These are phyloP conservation scores for Rhizopogon vesiculosus DNA, from an alignment of 768 basidiomycete species.

Conservation along the genomic window DNA sequence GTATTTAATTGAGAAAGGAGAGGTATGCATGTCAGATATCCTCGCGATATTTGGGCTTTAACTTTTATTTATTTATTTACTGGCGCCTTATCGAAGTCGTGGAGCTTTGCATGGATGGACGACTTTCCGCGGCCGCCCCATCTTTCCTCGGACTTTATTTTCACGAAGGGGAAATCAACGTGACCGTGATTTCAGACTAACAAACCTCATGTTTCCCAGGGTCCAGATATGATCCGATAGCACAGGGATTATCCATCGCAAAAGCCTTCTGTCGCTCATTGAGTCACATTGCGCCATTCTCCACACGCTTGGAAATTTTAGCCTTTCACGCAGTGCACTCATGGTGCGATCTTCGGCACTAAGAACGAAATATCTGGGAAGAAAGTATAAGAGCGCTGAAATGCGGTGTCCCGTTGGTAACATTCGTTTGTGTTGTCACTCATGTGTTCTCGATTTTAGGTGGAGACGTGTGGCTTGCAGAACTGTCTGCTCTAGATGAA, in stretches of 20 bases:
- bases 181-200: not conserved
- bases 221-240: not conserved
- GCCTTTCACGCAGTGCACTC: too few species aligned
- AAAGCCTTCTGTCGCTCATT: not conserved
- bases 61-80: not conserved
- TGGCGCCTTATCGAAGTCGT: too few species aligned
- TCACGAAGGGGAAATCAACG: not conserved
- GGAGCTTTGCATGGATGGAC: not conserved
- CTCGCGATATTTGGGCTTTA: not conserved
- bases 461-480: too few species aligned
- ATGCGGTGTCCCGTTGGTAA: not conserved
- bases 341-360: too few species aligned
- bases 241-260: not conserved
- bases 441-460: not conserved
- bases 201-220: not conserved
- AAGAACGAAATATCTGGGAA: not conserved
- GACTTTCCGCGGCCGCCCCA: not conserved
- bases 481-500: not conserved
- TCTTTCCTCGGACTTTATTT: conserved; percentile 1
- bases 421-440: not conserved
- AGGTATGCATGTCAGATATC: too few species aligned
- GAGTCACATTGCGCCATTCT: too few species aligned
- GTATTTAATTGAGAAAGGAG: not conserved
- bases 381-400: not conserved
- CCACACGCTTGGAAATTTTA: too few species aligned